Conservation (phyloP, 768 basidiomycete genomes). For the Kwoniella pini region DNA sequence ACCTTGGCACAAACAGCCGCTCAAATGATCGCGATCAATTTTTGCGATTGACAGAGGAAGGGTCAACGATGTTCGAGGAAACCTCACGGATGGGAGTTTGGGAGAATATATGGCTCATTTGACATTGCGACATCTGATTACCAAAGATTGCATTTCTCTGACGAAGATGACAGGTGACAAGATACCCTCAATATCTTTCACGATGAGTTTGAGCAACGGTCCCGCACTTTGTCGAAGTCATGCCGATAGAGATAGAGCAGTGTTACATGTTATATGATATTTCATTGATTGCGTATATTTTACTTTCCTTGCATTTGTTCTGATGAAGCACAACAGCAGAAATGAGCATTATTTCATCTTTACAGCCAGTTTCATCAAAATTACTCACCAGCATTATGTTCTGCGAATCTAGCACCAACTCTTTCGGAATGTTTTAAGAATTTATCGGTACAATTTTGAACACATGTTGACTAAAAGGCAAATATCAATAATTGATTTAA, state of each 20-base stretch:
- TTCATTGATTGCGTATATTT: neutral
- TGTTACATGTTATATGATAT: slow-evolving; percentile 1
- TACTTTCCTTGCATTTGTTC: slow-evolving; percentile 13
- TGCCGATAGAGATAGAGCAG: neutral
- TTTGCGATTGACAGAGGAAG: no score
- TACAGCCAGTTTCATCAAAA: neutral
- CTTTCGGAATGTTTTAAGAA: slow-evolving; percentile 95
- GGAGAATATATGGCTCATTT: no score
- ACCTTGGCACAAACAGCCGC: no score
- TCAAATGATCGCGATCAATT: no score
- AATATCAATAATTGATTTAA: neutral
- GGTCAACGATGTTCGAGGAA: no score
- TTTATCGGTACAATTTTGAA: slow-evolving; percentile 93
- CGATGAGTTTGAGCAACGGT: no score
- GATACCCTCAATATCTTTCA: no score
- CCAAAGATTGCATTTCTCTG: no score
- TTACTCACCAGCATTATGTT: slow-evolving; percentile 80
- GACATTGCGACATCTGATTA: no score
- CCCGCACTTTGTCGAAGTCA: no score
- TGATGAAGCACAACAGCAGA: neutral
- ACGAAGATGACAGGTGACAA: no score
- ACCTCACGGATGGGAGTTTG: no score
- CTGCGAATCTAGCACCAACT: slow-evolving; percentile 87
- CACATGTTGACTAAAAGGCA: slow-evolving; percentile 74
- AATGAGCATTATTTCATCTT: neutral